phyloP scores from a whole-genome alignment of 257 asterid genomes.

The Voacanga thouarsii region DNA sequence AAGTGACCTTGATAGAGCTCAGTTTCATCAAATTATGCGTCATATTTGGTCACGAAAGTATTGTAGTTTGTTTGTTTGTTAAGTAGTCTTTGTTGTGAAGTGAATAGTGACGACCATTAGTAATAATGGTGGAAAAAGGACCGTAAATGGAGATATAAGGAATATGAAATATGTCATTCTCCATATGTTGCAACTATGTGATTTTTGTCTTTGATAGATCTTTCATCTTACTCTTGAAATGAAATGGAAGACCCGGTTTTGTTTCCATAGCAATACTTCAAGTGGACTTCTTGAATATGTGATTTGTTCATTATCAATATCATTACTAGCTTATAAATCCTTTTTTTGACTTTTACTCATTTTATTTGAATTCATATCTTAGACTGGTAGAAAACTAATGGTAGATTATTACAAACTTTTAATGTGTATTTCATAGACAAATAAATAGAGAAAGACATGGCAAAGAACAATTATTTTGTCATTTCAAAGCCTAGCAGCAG shows the following conservation, averaged over 20 bases:
- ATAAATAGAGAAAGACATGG: slow-evolving; percentile 48
- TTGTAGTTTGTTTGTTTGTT: not conserved
- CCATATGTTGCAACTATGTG: not conserved
- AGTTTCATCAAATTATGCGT: not conserved
- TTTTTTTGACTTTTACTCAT: not conserved
- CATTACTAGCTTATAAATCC: not conserved
- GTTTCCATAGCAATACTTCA: not conserved
- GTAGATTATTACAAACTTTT: not conserved
- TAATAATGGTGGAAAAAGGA: not conserved
- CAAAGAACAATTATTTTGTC: slow-evolving; percentile 57
- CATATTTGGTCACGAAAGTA: not conserved
- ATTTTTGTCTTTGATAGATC: not conserved
- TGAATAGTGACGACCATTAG: too few relatives aligned
- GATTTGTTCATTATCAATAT: not conserved
- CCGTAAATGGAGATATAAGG: not conserved
- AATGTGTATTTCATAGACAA: slow-evolving; percentile 13
- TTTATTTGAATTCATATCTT: not conserved
- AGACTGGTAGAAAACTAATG: not conserved
- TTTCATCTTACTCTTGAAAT: not conserved
- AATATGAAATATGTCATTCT: not conserved
- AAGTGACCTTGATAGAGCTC: not conserved
- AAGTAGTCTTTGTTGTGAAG: not conserved
- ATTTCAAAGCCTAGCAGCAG: slow-evolving; percentile 90
- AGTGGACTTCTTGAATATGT: not conserved
- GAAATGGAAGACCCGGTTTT: not conserved